Evolutionary conservation across 1,139 yeast genomes (phyloP), one percentile per base, ranked within the genome.

Genomic region (Scheffersomyces stambukii): DNA sequence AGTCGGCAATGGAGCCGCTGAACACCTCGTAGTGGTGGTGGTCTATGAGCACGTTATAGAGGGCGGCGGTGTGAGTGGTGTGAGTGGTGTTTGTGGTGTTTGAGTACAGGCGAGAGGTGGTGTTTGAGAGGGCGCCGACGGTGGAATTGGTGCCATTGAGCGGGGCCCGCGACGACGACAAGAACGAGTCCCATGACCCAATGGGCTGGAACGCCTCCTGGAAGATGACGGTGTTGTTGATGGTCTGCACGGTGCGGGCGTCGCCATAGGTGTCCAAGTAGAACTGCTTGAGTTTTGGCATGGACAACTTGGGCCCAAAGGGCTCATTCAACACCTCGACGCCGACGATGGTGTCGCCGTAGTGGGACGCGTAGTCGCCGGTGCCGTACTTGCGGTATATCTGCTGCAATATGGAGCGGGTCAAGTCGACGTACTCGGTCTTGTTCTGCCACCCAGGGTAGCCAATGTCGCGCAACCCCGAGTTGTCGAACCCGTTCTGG

Each of bases 401-500:
- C 28, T 58, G 51, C 11, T 59, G 42, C 42, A 77, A 56, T 3
- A 75, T 71, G 8, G 57, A 48, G 13, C 57, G 38, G 0, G 82
- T 70, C 15, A 69, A 43, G 12, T 62, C 56, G 8, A 68, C 53
- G 38, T 75, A 58, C 25, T 55, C 60, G 1, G 62, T 55, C 9
- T 53, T 43, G 16, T 61, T 50, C 45, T 70, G 69, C 83, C 83
- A 78, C 4, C 65, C 65, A 7, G 75, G 63, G 27, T 53, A 50
- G 12, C 60, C 58, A 13, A 57, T 53, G 34, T 67, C 69, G 44
- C 82, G 60, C 28, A 57, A 51, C 1, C 85, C 85, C 3, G 81
- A 75, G 48, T 77, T 77, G 43, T 78, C 84, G 48, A 77, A 77
- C n/a, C 84, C 84, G 48, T 78, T 77, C 43, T 77, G 84, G 2